Percentiles rank a stretch among this genome's conserved stretches.
phyloP scores from a whole-genome alignment of 768 basidiomycete genomes.

The Phaeolepiota aurea region DNA sequence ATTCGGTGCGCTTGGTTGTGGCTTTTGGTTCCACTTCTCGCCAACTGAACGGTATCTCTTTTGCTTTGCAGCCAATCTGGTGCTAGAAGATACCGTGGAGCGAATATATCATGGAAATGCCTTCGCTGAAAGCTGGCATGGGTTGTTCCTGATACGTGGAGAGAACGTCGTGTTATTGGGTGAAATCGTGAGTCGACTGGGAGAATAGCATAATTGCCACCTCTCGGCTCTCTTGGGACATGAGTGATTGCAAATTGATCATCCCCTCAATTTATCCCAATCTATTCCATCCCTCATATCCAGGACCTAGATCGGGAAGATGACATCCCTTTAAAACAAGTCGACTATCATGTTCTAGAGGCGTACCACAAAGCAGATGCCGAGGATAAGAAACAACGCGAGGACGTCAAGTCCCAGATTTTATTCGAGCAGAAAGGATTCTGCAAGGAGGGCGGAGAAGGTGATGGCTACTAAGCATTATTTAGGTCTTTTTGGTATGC shows the following conservation, averaged over 20 bases:
- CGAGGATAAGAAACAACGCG: conserved; percentile 69
- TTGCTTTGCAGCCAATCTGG: conserved; percentile 66
- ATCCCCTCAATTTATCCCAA: neutral
- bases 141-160: conserved; percentile 90
- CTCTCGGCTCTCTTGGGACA: too few relatives aligned
- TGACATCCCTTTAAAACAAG: conserved; percentile 69
- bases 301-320: conserved; percentile 94
- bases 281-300: conserved; percentile 4
- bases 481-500: neutral
- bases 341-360: conserved; percentile 63
- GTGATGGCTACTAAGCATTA: conserved; percentile 80
- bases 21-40: conserved; percentile 1
- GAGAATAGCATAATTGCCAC: conserved; percentile 3
- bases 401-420: conserved; percentile 76
- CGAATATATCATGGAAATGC: conserved; percentile 85
- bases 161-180: conserved; percentile 97
- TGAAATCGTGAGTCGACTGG: conserved; percentile 92
- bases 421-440: conserved; percentile 83
- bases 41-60: conserved; percentile 2
- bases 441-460: conserved; percentile 92
- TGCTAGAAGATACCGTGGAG: conserved; percentile 92
- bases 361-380: conserved; percentile 68
- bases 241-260: too few relatives aligned
- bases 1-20: conserved; percentile 59
- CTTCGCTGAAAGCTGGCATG: conserved; percentile 83